Conservation (phyloP, 1,139 yeast species). For the Yueomyces sp. region DNA sequence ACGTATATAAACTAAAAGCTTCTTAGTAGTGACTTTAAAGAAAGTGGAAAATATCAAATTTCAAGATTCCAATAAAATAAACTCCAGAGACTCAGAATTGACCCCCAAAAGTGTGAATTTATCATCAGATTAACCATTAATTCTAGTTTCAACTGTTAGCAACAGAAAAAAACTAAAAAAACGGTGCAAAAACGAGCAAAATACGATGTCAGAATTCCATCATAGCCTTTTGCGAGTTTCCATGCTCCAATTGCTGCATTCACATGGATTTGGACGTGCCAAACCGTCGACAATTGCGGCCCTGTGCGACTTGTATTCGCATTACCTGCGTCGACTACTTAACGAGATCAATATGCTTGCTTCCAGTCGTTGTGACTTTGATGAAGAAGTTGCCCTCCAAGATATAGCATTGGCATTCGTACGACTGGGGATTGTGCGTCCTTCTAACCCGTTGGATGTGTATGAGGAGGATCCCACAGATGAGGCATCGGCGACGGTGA, state of each 20-base stretch:
- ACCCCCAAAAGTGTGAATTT: no score
- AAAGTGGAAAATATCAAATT: no score
- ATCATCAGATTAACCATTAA: no score
- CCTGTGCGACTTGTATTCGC: conserved; percentile 48
- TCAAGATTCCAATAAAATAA: no score
- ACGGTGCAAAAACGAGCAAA: not conserved
- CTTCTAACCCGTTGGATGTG: conserved; percentile 30
- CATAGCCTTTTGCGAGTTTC: conserved; percentile 51
- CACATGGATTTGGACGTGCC: conserved; percentile 63
- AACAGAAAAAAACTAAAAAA: no score
- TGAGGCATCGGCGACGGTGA: conserved; percentile 28
- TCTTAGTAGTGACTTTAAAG: no score
- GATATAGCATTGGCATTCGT: conserved; percentile 54
- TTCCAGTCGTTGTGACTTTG: conserved; percentile 29
- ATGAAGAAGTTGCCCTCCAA: conserved; percentile 33
- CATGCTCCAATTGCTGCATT: conserved; percentile 52
- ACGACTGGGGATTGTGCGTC: conserved; percentile 40
- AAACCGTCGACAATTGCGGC: conserved; percentile 49
- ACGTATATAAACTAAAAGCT: no score
- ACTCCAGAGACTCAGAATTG: no score
- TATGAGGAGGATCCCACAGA: conserved; percentile 27
- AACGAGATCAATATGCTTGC: conserved; percentile 27
- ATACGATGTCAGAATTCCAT: conserved; percentile 30
- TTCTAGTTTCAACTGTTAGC: no score
- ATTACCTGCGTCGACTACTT: conserved; percentile 39